Evolutionary conservation across 179 eudicot species (phyloP), one percentile per base, ranked within the genome.

Genomic region (Corrigiola litoralis): DNA sequence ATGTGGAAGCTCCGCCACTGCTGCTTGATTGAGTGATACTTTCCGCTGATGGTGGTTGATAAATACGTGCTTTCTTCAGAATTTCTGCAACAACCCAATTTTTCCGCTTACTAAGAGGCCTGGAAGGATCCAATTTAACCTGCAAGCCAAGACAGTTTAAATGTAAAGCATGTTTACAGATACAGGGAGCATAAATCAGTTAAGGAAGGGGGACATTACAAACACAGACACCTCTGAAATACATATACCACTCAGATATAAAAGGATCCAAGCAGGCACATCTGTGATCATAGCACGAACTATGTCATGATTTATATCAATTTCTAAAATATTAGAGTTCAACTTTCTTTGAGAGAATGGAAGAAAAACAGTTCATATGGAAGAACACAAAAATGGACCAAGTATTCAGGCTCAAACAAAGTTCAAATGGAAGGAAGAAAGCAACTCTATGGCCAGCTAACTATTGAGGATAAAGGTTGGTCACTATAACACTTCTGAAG

Each of bases 31-130:
- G 57, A 37, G 71, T 37, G 29, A 31, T 47, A 37, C 60, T 65
- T 8, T 44, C 78, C 17, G 72, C 80, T 9, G 85, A 48, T 37
- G 82, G 84, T 38, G 99, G 86, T 25, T 57, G 74, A 63, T 88
- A 94, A 12, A 94, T 88, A 46, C 87, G 81, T 52, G 96, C 97
- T 69, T 81, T 94, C 83, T 86, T 94, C 70, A 94, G 72, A 75
- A 90, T 86, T 47, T 90, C 96, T 25, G 95, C 91, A 50, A 90
- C 97, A 23, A 81, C 58, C 97, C 99, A 90, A 53, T 71, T 65
- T 80, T 94, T 94, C 45, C 75, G 87, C 79, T 94, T 94, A 79
- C 97, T 94, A 53, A 94, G 82, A 38, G 99, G 99, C 72, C 96
- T 82, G 13, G 96, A 90, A 40, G 94, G 96, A 68, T 94, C 90